These are phyloP conservation scores for Bjerkandera adusta DNA, from an alignment of 1,284 basidiomycete species.

Conservation along the genomic window DNA sequence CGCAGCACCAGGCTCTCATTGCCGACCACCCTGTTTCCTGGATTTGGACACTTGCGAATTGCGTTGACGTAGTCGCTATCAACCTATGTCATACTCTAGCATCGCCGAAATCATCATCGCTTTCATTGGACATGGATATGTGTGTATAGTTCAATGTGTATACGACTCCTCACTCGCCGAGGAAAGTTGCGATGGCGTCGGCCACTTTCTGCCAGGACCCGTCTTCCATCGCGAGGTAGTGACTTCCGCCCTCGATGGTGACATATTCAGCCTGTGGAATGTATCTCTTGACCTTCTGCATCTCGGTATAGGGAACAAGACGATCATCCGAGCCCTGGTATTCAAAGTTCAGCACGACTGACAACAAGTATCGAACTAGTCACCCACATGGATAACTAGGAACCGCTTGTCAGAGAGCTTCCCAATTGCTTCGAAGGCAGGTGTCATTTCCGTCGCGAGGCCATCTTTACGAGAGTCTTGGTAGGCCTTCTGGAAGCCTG, in stretches of 20 bases:
- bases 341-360: neutral
- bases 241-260: slow-evolving; percentile 2
- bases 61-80: too few relatives aligned
- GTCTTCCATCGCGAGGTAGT: slow-evolving; percentile 4
- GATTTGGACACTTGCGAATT: too few relatives aligned
- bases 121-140: too few relatives aligned
- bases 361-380: neutral
- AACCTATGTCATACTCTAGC: too few relatives aligned
- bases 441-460: neutral
- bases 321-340: slow-evolving; percentile 5
- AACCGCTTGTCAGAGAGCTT: slow-evolving; percentile 1
- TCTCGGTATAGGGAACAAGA: slow-evolving; percentile 3
- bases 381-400: slow-evolving; percentile 7
- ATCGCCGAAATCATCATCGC: too few relatives aligned
- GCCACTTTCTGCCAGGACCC: neutral
- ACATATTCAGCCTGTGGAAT: slow-evolving; percentile 7
- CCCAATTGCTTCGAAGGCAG: slow-evolving; percentile 4
- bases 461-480: neutral
- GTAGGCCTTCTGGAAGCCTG: neutral
- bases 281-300: neutral
- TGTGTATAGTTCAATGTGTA: too few relatives aligned
- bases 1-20: too few relatives aligned
- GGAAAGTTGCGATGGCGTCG: neutral
- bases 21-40: too few relatives aligned
- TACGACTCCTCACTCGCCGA: too few relatives aligned